These are phyloP conservation scores for Cutaneotrichosporon arboriforme DNA, from an alignment of 1,284 basidiomycete species.

Conservation along the genomic window DNA sequence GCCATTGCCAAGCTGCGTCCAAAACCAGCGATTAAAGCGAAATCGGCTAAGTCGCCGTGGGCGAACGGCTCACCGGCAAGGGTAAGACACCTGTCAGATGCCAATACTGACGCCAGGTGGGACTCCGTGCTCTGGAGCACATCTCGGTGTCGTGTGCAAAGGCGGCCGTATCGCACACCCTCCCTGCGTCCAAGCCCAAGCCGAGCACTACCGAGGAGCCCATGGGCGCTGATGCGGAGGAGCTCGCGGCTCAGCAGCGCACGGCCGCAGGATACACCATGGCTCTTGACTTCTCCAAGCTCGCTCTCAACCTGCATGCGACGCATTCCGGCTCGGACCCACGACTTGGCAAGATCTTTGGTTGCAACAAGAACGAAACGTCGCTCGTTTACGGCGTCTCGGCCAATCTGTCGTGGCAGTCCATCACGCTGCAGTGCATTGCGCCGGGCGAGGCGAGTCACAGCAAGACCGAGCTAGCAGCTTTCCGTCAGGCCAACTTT, in stretches of 20 bases:
- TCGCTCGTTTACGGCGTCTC: constrained; percentile 33
- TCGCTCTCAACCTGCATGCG: constrained; percentile 23
- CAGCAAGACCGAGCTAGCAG: constrained; percentile 31
- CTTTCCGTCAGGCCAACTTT: constrained; percentile 31
- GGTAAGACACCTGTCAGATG: constrained; percentile 12
- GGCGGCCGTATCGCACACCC: constrained; percentile 24
- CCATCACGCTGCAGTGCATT: constrained; percentile 31
- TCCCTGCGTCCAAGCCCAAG: constrained; percentile 12
- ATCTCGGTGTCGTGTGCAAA: constrained; percentile 24
- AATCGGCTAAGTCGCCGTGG: constrained; percentile 4
- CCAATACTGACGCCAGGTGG: constrained; percentile 28
- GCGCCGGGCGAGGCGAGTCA: constrained; percentile 25
- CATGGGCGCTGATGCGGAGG: constrained; percentile 1
- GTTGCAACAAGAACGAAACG: constrained; percentile 26
- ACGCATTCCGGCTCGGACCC: constrained; percentile 37
- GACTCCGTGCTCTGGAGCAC: constrained; percentile 34
- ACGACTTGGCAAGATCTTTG: constrained; percentile 37
- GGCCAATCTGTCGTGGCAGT: constrained; percentile 26
- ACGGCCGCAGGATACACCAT: constrained; percentile 19
- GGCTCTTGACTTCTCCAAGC: constrained; percentile 26
- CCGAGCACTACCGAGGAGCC: background rate
- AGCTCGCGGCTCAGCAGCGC: too few relatives aligned
- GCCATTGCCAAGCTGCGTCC: constrained; percentile 16
- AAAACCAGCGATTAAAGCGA: background rate
- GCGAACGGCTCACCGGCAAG: constrained; percentile 11